These are phyloP conservation scores for Leccinellum albellum DNA, from an alignment of 768 basidiomycete species.

Conservation along the genomic window DNA sequence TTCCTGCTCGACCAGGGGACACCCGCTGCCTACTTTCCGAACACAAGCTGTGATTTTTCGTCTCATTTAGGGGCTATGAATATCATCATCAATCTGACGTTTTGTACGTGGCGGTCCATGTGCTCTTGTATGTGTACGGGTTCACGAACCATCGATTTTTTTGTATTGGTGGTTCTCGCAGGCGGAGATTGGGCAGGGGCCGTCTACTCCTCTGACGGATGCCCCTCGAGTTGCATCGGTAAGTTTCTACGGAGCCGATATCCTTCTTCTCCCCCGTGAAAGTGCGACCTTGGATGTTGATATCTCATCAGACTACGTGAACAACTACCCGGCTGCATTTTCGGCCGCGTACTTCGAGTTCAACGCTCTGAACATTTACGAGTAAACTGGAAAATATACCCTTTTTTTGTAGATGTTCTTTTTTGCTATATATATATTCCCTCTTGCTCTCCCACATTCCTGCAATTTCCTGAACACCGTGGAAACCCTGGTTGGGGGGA, in stretches of 20 bases:
- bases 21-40: slow-evolving; percentile 15
- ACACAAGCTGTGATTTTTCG: slow-evolving; percentile 11
- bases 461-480: background rate
- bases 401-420: background rate
- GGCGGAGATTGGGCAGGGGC: slow-evolving; percentile 31
- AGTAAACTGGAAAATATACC: background rate
- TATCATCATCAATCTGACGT: slow-evolving; percentile 19
- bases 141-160: background rate
- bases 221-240: slow-evolving; percentile 30
- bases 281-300: slow-evolving; percentile 26
- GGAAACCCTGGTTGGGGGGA: background rate
- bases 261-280: background rate
- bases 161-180: slow-evolving; percentile 1
- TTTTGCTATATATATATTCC: background rate
- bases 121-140: background rate
- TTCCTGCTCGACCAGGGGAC: slow-evolving; percentile 5
- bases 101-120: slow-evolving; percentile 14
- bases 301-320: slow-evolving; percentile 46
- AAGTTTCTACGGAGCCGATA: background rate
- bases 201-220: slow-evolving; percentile 14
- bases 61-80: slow-evolving; percentile 18
- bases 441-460: background rate
- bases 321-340: slow-evolving; percentile 25
- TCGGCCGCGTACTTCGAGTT: slow-evolving; percentile 23
- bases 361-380: slow-evolving; percentile 22